Evolutionary conservation across 345 rosid species (phyloP).

Genomic region (Iberis pinnata): DNA sequence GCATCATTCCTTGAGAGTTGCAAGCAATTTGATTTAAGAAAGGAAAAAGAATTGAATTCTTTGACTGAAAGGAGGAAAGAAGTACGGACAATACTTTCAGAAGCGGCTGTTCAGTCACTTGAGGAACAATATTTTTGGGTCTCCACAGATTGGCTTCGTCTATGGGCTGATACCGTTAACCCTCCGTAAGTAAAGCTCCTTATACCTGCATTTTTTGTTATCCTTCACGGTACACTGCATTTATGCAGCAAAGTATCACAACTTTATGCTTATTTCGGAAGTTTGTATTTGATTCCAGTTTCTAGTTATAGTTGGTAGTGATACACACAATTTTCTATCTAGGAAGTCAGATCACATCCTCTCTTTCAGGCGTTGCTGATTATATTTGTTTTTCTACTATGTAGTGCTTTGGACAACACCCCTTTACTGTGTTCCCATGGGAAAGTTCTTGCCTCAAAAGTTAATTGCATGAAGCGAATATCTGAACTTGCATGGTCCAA

Average conservation of each 20-base stretch:
- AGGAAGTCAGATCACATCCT: conserved; percentile 17
- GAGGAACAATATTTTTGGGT: conserved; percentile 74
- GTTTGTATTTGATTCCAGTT: conserved; percentile 10
- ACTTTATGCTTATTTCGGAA: conserved; percentile 12
- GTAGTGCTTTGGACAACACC: conserved; percentile 60
- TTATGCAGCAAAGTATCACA: conserved; percentile 9
- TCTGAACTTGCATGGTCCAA: conserved; percentile 70
- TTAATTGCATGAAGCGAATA: conserved; percentile 68
- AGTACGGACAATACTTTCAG: conserved; percentile 74
- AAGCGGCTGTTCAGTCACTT: conserved; percentile 64
- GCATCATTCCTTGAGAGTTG: conserved; percentile 50
- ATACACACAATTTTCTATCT: not conserved
- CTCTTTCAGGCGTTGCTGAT: conserved; percentile 14
- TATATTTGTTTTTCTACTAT: conserved; percentile 16
- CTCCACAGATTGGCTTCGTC: conserved; percentile 86
- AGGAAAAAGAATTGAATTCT: conserved; percentile 46
- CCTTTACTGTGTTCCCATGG: conserved; percentile 73
- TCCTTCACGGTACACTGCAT: conserved; percentile 2
- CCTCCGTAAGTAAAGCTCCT: conserved; percentile 54
- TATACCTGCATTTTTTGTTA: conserved; percentile 12
- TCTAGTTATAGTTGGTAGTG: conserved; percentile 8
- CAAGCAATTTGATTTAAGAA: conserved; percentile 49
- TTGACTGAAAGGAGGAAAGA: conserved; percentile 66
- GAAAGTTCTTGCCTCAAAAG: conserved; percentile 67
- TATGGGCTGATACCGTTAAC: conserved; percentile 71